Evolutionary conservation across 306 rosid species (phyloP), one percentile per base, ranked within the genome.

Genomic region (Casuarina cunninghamiana): DNA sequence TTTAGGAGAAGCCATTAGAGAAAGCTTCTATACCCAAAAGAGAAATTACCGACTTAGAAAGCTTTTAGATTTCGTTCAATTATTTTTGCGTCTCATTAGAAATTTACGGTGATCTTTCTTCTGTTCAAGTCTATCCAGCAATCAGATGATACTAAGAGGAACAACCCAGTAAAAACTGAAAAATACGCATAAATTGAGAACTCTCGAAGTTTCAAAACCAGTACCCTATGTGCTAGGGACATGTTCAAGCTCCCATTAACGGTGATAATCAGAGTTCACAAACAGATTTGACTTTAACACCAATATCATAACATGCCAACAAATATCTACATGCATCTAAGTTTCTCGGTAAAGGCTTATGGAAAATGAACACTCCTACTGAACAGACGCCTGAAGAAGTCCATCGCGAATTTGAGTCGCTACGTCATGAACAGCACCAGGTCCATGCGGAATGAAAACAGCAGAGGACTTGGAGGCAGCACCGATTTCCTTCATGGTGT

Each of bases 371-470:
- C 69, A 71, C 76, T 26, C 32, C 32, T 26, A 26, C 1, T 26
- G 32, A 26, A 5, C 32, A 42, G 97, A 73, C 77, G 75, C 90
- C 89, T 92, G 98, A 75, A 94, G 95, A 83, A 92, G 97, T 53
- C 98, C 98, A 58, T 94, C 91, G 5, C 98, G 97, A 76, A 92
- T 94, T 76, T 94, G 98, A 39, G 88, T 19, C 8, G 97, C 97
- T 5, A 94, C 91, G 66, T 94, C 97, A 0, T 92, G 88, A 73
- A 94, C 98, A n/a, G 92, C 89, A 41, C 98, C 97, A 44, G 98
- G 98, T 79, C 98, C 97, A 65, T 94, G 98, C 44, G 98, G 98
- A 45, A 94, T 90, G 75, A 94, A 94, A 79, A 94, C 98, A n/a
- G 98, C 88, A 77, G 97, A 90, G 43, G 98, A 84, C 80, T 94